These are phyloP conservation scores for Aspergillus ostianus DNA, from an alignment of 495 filamentous ascomycete species.

Conservation along the genomic window DNA sequence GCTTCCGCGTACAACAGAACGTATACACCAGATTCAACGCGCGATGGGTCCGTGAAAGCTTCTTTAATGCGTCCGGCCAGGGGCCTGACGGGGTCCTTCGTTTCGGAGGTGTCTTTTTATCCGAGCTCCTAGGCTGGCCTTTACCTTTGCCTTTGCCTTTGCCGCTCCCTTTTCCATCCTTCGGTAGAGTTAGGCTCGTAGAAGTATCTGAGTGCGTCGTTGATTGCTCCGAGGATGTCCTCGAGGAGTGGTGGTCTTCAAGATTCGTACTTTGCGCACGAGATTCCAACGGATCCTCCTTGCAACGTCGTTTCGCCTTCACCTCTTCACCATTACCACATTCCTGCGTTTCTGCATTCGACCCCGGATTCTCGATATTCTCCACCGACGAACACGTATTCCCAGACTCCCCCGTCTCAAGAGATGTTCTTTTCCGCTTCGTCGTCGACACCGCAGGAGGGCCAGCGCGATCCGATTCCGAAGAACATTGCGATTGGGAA, in stretches of 20 bases:
- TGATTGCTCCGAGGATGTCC: not conserved
- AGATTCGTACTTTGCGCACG: not conserved
- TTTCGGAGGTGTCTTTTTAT: not conserved
- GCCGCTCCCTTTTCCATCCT: not conserved
- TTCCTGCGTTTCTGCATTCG: not conserved
- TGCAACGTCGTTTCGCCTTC: not conserved
- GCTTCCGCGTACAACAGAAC: slow-evolving; percentile 89
- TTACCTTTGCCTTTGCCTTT: slow-evolving; percentile 11
- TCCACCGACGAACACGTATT: not conserved
- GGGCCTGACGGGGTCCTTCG: slow-evolving; percentile 40
- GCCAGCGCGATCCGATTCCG: not conserved
- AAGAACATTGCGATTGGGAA: not conserved
- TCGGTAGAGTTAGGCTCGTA: not conserved
- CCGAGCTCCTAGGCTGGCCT: not conserved
- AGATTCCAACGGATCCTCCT: not conserved
- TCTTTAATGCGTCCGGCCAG: slow-evolving; percentile 74
- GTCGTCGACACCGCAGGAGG: not conserved
- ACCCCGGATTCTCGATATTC: not conserved
- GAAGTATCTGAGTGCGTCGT: not conserved
- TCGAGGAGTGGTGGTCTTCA: not conserved
- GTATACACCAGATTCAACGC: slow-evolving; percentile 92
- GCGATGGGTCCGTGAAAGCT: slow-evolving; percentile 71
- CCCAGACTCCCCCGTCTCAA: not conserved
- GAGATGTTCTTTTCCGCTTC: not conserved
- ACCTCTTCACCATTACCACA: not conserved